Evolutionary conservation across 306 rosid species (phyloP), one percentile per base, ranked within the genome.

Genomic region (Lithocarpus polystachyus): DNA sequence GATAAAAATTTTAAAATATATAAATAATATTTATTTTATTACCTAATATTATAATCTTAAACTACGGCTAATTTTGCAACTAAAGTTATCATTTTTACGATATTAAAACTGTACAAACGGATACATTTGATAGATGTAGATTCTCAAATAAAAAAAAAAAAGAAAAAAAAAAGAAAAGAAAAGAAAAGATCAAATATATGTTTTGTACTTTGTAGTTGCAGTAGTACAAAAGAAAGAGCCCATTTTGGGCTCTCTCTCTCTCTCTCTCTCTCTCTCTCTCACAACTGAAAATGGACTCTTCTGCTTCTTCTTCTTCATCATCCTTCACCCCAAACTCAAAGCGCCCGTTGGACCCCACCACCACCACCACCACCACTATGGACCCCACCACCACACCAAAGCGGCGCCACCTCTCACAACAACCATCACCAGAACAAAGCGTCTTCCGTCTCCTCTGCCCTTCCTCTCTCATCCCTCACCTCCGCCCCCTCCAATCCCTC

Each of bases 371-470:
- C 75, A 33, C 69, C 26, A 13, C 43, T 5, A 48, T 13, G 40
- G 68, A 62, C 56, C 12, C 55, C 74, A 35, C 76, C 56, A 9
- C 55, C 74, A 35, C 76, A 75, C 55, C 79, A 74, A 80, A 84
- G 70, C 91, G 91, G 69, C 90, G 88, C 57, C 82, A 8, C 82
- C 83, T 15, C 40, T 78, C 56, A 55, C 82, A 35, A 51, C 79
- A 17, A 22, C 71, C 80, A 64, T 65, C 80, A 20, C n/a, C 80
- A 18, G 94, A 91, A 13, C 67, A 74, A 28, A 61, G n/a, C 19
- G n/a, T 86, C 29, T 86, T 91, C 81, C 95, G 97, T 13, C 79
- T 93, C 5, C 82, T 90, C 43, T 87, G 89, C 48, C 92, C 92
- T 12, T 59, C 88, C 3, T 75, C 83, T 5, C 82, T 84, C 68